Conservation (phyloP, 805 yeast genomes). For the Ogataea siamensis region DNA sequence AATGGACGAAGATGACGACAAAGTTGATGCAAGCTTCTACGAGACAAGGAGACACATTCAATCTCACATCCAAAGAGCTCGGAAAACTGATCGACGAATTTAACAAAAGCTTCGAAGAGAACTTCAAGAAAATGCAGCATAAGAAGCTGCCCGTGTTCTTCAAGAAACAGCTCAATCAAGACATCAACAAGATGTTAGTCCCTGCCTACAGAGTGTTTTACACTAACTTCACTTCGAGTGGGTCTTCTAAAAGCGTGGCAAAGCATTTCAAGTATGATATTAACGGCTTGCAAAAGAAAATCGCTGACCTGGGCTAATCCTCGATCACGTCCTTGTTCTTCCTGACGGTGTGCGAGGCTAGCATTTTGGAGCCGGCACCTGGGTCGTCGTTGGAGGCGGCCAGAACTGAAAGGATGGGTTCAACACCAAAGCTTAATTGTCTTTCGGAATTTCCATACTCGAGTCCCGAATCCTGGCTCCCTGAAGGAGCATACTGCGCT, state of each 20-base stretch:
- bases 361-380: slow-evolving; percentile 1
- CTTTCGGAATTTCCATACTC: slow-evolving; percentile 5
- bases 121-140: slow-evolving; percentile 61
- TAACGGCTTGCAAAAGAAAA: slow-evolving; percentile 33
- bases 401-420: slow-evolving; percentile 23
- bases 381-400: slow-evolving; percentile 6
- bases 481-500: slow-evolving; percentile 2
- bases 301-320: slow-evolving; percentile 32
- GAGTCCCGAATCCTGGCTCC: neutral
- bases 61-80: slow-evolving; percentile 72
- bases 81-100: slow-evolving; percentile 60
- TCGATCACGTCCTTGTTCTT: slow-evolving; percentile 14
- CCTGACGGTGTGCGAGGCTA: slow-evolving; percentile 5
- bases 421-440: slow-evolving; percentile 30
- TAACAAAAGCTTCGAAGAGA: slow-evolving; percentile 78
- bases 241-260: slow-evolving; percentile 64
- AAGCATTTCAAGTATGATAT: slow-evolving; percentile 70
- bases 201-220: slow-evolving; percentile 86
- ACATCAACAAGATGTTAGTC: slow-evolving; percentile 65
- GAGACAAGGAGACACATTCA: slow-evolving; percentile 48
- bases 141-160: slow-evolving; percentile 39
- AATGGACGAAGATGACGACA: slow-evolving; percentile 80
- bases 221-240: slow-evolving; percentile 69
- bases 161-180: slow-evolving; percentile 62
- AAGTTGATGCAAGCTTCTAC: slow-evolving; percentile 78